phyloP scores from a whole-genome alignment of 495 filamentous ascomycete species.

The Daldinia concentrica region DNA sequence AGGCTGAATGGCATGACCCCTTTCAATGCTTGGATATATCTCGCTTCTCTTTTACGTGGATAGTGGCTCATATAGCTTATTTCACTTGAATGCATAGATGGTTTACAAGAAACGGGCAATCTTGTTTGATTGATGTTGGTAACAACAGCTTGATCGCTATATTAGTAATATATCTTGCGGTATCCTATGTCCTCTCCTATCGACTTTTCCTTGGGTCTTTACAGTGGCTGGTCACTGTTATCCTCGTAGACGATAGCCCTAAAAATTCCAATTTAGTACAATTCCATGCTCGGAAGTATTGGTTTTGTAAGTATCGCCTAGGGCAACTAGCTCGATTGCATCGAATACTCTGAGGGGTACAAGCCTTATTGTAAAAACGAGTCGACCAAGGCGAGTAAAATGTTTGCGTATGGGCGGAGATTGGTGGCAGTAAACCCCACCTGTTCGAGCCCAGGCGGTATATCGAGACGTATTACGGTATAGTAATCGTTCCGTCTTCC shows the following conservation, averaged over 20 bases:
- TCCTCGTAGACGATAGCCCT: neutral
- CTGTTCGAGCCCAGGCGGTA: neutral
- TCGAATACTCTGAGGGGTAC: neutral
- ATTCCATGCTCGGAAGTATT: neutral
- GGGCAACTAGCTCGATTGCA: neutral
- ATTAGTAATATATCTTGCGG: neutral
- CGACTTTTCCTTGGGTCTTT: neutral
- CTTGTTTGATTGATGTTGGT: neutral
- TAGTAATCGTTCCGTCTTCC: neutral
- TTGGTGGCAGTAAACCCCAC: neutral
- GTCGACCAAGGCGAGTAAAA: neutral
- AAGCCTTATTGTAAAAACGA: neutral
- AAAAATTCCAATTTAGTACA: neutral
- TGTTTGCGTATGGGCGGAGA: neutral
- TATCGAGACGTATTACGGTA: neutral
- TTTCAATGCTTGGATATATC: slow-evolving; percentile 12
- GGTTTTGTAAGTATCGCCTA: neutral
- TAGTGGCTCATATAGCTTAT: neutral
- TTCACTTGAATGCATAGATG: slow-evolving; percentile 17
- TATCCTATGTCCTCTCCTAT: slow-evolving; percentile 2
- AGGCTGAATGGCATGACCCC: neutral
- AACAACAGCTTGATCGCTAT: neutral
- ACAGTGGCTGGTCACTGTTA: neutral
- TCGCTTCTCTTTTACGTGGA: neutral
- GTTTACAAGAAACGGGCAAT: neutral